These are phyloP conservation scores for Auricularia heimuer DNA, from an alignment of 768 basidiomycete genomes.

Conservation along the genomic window DNA sequence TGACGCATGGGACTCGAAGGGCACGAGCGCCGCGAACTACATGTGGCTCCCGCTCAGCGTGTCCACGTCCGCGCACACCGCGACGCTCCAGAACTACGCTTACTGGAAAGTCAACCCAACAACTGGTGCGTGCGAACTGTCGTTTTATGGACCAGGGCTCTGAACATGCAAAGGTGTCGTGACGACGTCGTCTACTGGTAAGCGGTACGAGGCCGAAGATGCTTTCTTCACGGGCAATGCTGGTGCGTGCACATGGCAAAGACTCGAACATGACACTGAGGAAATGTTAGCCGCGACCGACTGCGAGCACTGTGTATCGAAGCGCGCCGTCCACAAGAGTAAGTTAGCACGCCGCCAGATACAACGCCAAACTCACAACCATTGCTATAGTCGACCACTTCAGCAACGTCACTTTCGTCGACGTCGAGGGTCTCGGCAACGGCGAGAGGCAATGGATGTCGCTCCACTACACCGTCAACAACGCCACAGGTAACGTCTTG, in stretches of 20 bases:
- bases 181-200: background rate
- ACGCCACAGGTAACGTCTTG: background rate
- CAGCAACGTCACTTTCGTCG: background rate
- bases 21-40: slow-evolving; percentile 1
- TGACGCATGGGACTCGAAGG: slow-evolving; percentile 3
- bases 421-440: background rate
- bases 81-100: background rate
- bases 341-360: background rate
- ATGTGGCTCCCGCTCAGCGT: slow-evolving; percentile 4
- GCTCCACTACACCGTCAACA: background rate
- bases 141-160: no score
- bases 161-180: background rate
- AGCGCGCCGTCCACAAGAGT: background rate
- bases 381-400: background rate
- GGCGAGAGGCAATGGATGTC: background rate
- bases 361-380: no score
- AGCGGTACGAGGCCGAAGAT: background rate
- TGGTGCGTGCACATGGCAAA: no score
- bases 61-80: background rate
- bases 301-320: background rate
- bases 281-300: background rate
- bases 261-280: no score
- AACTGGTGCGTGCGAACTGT: background rate
- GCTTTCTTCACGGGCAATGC: background rate
- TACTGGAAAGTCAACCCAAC: background rate